Evolutionary conservation across 176 grass and related monocot genomes (phyloP).

Genomic region (Phoenix dactylifera): DNA sequence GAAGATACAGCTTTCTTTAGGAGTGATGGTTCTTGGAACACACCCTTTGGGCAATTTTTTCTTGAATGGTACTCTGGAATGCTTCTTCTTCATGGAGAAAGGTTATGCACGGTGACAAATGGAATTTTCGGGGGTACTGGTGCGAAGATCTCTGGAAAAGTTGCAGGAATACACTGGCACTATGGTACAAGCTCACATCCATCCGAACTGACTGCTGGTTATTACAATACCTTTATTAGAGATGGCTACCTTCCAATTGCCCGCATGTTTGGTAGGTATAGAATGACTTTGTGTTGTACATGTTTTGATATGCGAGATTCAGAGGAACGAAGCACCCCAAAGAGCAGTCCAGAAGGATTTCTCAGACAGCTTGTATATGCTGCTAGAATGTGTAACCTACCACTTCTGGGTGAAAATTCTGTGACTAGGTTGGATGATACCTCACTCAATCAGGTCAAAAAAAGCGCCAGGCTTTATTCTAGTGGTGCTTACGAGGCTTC

Average conservation of each 20-base stretch:
- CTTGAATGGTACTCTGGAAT: conserved; percentile 76
- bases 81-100: conserved; percentile 60
- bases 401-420: conserved; percentile 58
- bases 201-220: conserved; percentile 66
- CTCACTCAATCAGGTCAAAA: conserved; percentile 51
- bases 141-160: conserved; percentile 49
- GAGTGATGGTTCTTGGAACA: conserved; percentile 54
- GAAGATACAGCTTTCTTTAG: conserved; percentile 45
- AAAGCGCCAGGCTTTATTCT: conserved; percentile 57
- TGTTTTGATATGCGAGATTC: conserved; percentile 55
- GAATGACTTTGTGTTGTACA: conserved; percentile 36
- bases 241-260: conserved; percentile 69
- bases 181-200: conserved; percentile 51
- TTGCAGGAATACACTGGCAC: conserved; percentile 64
- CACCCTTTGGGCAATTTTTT: conserved; percentile 49
- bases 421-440: conserved; percentile 37
- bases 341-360: conserved; percentile 65
- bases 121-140: conserved; percentile 41
- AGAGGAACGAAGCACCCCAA: conserved; percentile 20
- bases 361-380: conserved; percentile 46
- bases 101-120: conserved; percentile 47
- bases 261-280: conserved; percentile 54
- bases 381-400: conserved; percentile 45
- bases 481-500: conserved; percentile 34
- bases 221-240: conserved; percentile 65